These are phyloP conservation scores for Malassezia vespertilionis DNA, from an alignment of 1,284 basidiomycete genomes.

Conservation along the genomic window DNA sequence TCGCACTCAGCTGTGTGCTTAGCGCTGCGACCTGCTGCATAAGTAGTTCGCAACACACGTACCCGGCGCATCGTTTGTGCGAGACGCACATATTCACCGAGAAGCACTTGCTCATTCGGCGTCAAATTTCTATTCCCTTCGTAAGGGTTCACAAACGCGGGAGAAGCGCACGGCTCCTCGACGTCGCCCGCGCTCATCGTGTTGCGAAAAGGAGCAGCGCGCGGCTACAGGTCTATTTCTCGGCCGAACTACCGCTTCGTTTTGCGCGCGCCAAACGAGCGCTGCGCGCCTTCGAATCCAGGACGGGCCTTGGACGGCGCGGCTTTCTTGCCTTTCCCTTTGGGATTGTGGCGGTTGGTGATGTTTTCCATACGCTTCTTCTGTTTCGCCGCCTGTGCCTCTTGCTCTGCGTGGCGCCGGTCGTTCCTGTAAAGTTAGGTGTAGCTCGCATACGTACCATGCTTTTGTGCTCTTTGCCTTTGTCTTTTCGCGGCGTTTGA, in stretches of 20 bases:
- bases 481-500: constrained; percentile 37
- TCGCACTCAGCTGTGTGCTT: constrained; percentile 45
- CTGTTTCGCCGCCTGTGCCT: constrained; percentile 33
- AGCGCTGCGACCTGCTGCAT: constrained; percentile 36
- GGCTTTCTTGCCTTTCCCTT: constrained; percentile 22
- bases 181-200: background rate
- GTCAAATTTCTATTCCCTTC: constrained; percentile 30
- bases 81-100: constrained; percentile 41
- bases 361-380: constrained; percentile 43
- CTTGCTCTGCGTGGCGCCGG: constrained; percentile 24
- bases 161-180: background rate
- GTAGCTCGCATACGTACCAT: constrained; percentile 22
- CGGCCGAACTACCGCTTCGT: constrained; percentile 17
- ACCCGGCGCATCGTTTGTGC: constrained; percentile 37
- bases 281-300: constrained; percentile 30
- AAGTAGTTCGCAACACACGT: constrained; percentile 7
- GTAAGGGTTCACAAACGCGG: constrained; percentile 31
- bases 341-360: constrained; percentile 27
- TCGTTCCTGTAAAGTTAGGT: constrained; percentile 19
- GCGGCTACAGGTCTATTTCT: constrained; percentile 1
- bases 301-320: constrained; percentile 26
- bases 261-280: constrained; percentile 10
- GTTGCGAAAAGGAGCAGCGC: background rate
- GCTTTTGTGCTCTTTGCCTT: constrained; percentile 38
- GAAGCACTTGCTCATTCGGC: constrained; percentile 29